These are phyloP conservation scores for Turnera subulata DNA, from an alignment of 345 rosid genomes.

Conservation along the genomic window DNA sequence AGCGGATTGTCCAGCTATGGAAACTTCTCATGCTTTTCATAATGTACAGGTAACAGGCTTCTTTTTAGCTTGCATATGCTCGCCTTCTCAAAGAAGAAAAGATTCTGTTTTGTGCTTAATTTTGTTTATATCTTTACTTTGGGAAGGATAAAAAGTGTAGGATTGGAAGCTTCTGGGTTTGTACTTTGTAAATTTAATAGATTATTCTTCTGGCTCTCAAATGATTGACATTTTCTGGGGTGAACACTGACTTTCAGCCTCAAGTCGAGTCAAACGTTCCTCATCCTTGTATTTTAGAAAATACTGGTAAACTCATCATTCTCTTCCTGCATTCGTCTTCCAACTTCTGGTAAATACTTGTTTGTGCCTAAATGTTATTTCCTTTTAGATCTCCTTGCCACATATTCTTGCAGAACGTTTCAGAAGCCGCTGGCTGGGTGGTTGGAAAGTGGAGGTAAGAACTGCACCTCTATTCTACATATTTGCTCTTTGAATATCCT, in stretches of 20 bases:
- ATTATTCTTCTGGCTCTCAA: slow-evolving; percentile 10
- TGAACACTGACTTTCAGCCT: slow-evolving; percentile 23
- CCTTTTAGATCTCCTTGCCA: not conserved
- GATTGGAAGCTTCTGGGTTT: not conserved
- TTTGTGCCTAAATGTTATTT: not conserved
- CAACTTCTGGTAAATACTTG: not conserved
- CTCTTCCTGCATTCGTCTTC: not conserved
- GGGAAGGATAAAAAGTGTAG: slow-evolving; percentile 5
- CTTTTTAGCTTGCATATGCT: not conserved
- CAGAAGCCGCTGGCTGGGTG: slow-evolving; percentile 40
- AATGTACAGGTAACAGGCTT: slow-evolving; percentile 33
- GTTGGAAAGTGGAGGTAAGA: slow-evolving; percentile 36
- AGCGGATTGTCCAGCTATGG: slow-evolving; percentile 13
- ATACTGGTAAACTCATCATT: slow-evolving; percentile 25
- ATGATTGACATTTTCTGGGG: slow-evolving; percentile 11
- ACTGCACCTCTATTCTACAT: slow-evolving; percentile 7
- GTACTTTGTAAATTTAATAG: not conserved
- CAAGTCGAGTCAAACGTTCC: slow-evolving; percentile 12
- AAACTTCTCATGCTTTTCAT: slow-evolving; percentile 16
- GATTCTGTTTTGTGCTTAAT: not conserved
- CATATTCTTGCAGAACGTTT: slow-evolving; percentile 19
- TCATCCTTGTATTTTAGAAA: slow-evolving; percentile 18
- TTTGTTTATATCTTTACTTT: not conserved
- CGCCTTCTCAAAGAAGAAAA: not conserved
- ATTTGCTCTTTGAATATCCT: not conserved